phyloP scores from a whole-genome alignment of 1,284 basidiomycete species.

The Irpex lacteus region DNA sequence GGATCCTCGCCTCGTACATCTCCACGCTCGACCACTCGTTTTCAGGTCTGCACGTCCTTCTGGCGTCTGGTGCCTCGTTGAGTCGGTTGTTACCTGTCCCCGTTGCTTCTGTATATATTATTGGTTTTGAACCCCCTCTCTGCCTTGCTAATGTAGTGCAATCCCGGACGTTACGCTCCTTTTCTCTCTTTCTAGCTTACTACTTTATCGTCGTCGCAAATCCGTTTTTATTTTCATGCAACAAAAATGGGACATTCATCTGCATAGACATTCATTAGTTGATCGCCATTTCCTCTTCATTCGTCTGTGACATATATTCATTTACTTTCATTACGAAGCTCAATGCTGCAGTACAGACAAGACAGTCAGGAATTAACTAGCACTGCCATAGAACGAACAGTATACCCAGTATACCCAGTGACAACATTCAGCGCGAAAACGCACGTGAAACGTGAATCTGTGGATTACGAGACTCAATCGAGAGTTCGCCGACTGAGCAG shows the following conservation, averaged over 20 bases:
- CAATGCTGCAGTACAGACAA: neutral
- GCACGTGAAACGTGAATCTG: neutral
- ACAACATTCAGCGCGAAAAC: neutral
- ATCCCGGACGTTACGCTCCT: conserved; percentile 6
- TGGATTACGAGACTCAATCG: conserved; percentile 37
- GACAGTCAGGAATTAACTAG: neutral
- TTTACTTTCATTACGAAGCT: neutral
- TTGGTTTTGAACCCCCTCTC: neutral
- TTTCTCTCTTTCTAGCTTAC: neutral
- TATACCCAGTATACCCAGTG: too few species aligned
- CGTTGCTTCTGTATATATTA: conserved; percentile 1
- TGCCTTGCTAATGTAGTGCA: neutral
- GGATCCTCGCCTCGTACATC: neutral
- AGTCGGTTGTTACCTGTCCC: neutral
- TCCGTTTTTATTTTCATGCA: neutral
- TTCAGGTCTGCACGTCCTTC: neutral
- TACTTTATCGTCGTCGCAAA: conserved; percentile 3
- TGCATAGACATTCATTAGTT: conserved; percentile 11
- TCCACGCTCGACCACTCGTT: neutral
- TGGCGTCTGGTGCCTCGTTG: neutral
- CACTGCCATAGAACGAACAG: neutral
- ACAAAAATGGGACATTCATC: conserved; percentile 7
- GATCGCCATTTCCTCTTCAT: neutral
- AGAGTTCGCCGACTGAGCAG: conserved; percentile 72
- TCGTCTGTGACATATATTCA: neutral